Percentiles rank a stretch among this genome's conserved stretches.
phyloP scores from a whole-genome alignment of 2,329 filamentous ascomycete species.

The Lanzia echinophila region DNA sequence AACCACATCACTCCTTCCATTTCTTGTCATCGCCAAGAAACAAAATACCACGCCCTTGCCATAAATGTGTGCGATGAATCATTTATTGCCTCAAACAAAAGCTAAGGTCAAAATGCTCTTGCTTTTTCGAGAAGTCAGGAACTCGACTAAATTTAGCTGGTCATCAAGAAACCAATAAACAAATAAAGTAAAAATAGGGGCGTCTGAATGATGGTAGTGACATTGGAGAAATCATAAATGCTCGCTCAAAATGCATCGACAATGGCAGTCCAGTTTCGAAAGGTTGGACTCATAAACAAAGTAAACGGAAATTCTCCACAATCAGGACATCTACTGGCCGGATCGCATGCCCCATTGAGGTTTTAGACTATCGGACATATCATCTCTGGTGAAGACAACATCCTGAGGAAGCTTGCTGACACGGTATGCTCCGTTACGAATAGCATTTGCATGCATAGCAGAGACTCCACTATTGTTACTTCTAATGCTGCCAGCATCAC shows the following conservation, averaged over 20 bases:
- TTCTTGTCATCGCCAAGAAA: neutral
- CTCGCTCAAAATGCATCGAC: slow-evolving; percentile 4
- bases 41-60: neutral
- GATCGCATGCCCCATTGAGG: slow-evolving; percentile 34
- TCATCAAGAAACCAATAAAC: neutral
- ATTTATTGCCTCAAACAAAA: neutral
- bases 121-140: neutral
- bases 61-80: neutral
- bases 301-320: slow-evolving; percentile 17
- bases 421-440: slow-evolving; percentile 63
- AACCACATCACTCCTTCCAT: too few relatives aligned
- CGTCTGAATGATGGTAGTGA: neutral
- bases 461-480: slow-evolving; percentile 61
- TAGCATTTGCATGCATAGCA: slow-evolving; percentile 48
- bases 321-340: slow-evolving; percentile 18
- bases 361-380: slow-evolving; percentile 43
- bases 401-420: slow-evolving; percentile 60
- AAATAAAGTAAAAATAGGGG: neutral
- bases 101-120: neutral
- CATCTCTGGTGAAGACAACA: slow-evolving; percentile 57
- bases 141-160: neutral
- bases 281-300: slow-evolving; percentile 15
- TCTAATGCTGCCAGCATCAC: slow-evolving; percentile 59
- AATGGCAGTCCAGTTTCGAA: slow-evolving; percentile 12
- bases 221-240: neutral